Evolutionary conservation across 2,329 filamentous ascomycete genomes (phyloP).

Genomic region (Pyrenophora graminea): DNA sequence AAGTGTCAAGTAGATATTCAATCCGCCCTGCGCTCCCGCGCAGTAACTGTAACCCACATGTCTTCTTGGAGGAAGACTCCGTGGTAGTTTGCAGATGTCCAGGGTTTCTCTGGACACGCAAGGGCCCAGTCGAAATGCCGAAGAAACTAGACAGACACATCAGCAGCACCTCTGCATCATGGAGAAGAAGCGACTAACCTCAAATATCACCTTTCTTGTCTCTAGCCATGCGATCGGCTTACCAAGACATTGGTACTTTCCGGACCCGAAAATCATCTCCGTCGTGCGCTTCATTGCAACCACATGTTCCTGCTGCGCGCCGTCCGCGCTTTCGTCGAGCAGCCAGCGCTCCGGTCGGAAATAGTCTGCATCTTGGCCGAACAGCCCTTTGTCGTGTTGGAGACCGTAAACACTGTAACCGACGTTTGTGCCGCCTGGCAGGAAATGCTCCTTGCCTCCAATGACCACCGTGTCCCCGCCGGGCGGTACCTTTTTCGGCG

Average conservation of each 20-base stretch:
- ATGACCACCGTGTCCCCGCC: slow-evolving; percentile 32
- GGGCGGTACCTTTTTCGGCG: slow-evolving; percentile 31
- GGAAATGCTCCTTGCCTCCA: slow-evolving; percentile 22
- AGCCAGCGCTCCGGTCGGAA: slow-evolving; percentile 58
- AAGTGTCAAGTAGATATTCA: background rate
- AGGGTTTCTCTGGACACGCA: slow-evolving; percentile 25
- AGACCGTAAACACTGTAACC: slow-evolving; percentile 30
- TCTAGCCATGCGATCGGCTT: slow-evolving; percentile 40
- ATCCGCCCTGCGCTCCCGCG: slow-evolving; percentile 2
- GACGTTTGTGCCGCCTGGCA: slow-evolving; percentile 36
- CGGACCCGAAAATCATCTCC: slow-evolving; percentile 41
- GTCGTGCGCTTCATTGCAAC: slow-evolving; percentile 31
- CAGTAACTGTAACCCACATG: slow-evolving; percentile 28
- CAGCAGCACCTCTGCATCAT: background rate
- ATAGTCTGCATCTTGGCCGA: slow-evolving; percentile 46
- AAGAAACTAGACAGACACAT: slow-evolving; percentile 13
- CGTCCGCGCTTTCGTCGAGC: slow-evolving; percentile 14
- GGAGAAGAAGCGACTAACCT: slow-evolving; percentile 37
- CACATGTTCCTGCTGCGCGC: slow-evolving; percentile 9
- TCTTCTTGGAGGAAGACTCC: slow-evolving; percentile 27
- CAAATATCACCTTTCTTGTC: slow-evolving; percentile 45
- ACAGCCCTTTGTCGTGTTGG: slow-evolving; percentile 28
- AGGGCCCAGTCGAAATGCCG: slow-evolving; percentile 33
- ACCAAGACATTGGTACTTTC: slow-evolving; percentile 39
- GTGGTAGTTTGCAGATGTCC: slow-evolving; percentile 22